Evolutionary conservation across 345 rosid genomes (phyloP).

Genomic region (Brassica rapa): DNA sequence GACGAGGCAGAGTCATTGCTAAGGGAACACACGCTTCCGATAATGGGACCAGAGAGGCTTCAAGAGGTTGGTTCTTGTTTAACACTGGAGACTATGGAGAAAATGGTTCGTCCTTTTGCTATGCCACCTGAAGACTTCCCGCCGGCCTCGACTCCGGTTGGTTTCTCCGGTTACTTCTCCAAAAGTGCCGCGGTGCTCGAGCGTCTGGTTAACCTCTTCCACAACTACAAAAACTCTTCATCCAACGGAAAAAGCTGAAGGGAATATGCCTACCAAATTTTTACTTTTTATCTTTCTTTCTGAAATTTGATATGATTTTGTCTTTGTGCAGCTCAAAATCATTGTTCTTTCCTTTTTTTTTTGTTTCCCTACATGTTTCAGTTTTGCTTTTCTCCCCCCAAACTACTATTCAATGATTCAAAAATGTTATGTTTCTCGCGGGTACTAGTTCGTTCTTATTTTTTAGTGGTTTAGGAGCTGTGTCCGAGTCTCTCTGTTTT

Average conservation of each 20-base stretch:
- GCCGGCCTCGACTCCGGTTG: constrained; percentile 84
- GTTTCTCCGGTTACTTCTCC: constrained; percentile 93
- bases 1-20: constrained; percentile 73
- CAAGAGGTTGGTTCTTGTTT: constrained; percentile 89
- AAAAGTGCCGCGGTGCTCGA: constrained; percentile 93
- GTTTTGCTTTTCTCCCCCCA: background rate
- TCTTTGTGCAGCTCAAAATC: constrained; percentile 22
- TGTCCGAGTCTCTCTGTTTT: background rate
- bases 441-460: background rate
- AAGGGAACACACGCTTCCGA: constrained; percentile 95
- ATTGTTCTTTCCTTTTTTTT: background rate
- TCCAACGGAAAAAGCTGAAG: constrained; percentile 38
- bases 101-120: constrained; percentile 86
- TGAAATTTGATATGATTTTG: background rate
- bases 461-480: background rate
- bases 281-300: background rate
- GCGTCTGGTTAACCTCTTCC: constrained; percentile 78
- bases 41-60: constrained; percentile 98
- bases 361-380: constrained; percentile 8
- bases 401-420: background rate
- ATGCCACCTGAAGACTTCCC: constrained; percentile 99
- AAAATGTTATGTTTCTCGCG: background rate
- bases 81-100: constrained; percentile 92
- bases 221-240: constrained; percentile 61
- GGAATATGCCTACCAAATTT: background rate